Evolutionary conservation across 768 basidiomycete species (phyloP), one percentile per base, ranked within the genome.

Genomic region (Suillus clintonianus): DNA sequence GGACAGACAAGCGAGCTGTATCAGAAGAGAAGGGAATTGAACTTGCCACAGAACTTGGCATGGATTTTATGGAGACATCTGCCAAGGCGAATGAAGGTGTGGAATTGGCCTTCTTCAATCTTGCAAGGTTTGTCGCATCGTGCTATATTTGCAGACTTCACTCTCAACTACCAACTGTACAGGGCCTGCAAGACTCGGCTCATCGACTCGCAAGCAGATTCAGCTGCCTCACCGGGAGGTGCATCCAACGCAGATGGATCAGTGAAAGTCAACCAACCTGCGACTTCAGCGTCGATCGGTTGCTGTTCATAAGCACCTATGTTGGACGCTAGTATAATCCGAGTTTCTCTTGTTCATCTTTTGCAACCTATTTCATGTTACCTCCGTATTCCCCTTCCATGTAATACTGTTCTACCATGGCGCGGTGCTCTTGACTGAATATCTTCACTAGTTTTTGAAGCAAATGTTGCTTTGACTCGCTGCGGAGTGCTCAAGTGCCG

Each of bases 121-220:
- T 99, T 62, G 95, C 97, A 36, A 88, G 95, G 96, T 97, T 65
- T 67, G 89, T 81, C 54, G 57, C 48, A 30, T 27, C 39, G 15
- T 51, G 24, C 19, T 37, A 32, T 13, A 64, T 62, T 24, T 39
- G 27, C 27, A 6, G 32, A 19, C 43, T 45, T 42, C 34, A 32
- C 27, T 4, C 24, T 41, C 39, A 57, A 41, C 41, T 57, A 5
- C 10, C 6, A 4, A 56, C 58, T 67, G 47, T 57, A 42, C 73
- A 96, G 97, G 74, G 97, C 97, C 75, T 98, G 99, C 85, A 99
- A 99, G 83, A 86, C 93, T 57, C 93, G 97, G 54, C 83, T 99
- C 68, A 98, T 99, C 73, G 97, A 99, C 78, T 94, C 95, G 14
- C 91, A 94, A 78, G 89, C 86, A 27, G 91, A 92, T 54, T 81